Percentiles rank a stretch among this genome's conserved stretches.
Evolutionary conservation across 2,329 filamentous ascomycete species (phyloP).

Genomic region (Paracoccidioides brasiliensis): DNA sequence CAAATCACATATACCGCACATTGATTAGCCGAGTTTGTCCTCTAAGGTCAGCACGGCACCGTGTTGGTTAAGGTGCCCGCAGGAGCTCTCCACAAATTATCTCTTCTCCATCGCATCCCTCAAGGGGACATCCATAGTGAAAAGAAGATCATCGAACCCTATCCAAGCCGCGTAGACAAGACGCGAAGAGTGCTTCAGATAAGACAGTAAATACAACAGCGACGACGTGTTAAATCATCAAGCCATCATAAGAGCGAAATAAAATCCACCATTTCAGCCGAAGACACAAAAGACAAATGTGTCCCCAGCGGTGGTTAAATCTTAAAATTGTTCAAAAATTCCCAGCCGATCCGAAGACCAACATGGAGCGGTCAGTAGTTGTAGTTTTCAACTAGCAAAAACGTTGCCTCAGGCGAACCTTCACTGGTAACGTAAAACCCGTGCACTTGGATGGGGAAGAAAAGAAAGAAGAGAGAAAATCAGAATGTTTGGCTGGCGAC

Average conservation of each 20-base stretch:
- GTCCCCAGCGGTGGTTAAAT: slow-evolving; percentile 7
- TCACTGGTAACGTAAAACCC: slow-evolving; percentile 69
- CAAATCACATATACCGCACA: no score
- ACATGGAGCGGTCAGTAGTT: slow-evolving; percentile 57
- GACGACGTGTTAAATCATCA: neutral
- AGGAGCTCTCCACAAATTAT: neutral
- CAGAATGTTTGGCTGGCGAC: slow-evolving; percentile 1
- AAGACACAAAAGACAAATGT: neutral
- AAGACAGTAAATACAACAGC: neutral
- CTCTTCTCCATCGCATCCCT: slow-evolving; percentile 12
- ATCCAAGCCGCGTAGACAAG: slow-evolving; percentile 2
- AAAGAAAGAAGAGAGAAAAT: slow-evolving; percentile 24
- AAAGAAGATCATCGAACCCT: slow-evolving; percentile 7
- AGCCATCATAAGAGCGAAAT: neutral
- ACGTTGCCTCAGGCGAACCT: slow-evolving; percentile 69
- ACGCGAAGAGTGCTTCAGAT: neutral
- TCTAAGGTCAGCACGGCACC: no score
- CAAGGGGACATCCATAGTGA: slow-evolving; percentile 11
- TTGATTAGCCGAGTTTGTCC: no score
- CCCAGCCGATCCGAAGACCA: slow-evolving; percentile 56
- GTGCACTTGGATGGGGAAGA: slow-evolving; percentile 50
- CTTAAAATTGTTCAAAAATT: slow-evolving; percentile 53
- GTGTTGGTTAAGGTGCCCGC: neutral
- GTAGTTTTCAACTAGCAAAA: slow-evolving; percentile 83
- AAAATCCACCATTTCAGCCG: neutral